Evolutionary conservation across 371 early-diverging fungal species (phyloP), one percentile per base, ranked within the genome.

Genomic region (Blastocladiella emersonii): DNA sequence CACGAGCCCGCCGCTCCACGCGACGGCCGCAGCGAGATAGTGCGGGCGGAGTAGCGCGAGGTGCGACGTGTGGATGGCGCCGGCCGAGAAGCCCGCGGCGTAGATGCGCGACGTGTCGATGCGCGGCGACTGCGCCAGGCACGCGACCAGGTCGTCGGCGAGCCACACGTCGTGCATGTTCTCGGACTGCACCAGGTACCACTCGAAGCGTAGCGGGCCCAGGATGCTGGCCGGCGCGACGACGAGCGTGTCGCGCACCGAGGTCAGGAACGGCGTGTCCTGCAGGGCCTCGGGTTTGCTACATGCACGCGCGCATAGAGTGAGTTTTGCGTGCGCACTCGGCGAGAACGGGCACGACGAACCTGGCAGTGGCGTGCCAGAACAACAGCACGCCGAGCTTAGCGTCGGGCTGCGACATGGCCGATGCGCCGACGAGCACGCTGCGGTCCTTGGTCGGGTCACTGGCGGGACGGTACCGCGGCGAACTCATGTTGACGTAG

Each of bases 51-150:
- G 37, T 13, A 59, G 37, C 32, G 59, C 34, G 5, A 41, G 32
- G 37, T 41, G 25, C 13, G 59, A n/a, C 15, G 44, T 15, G 44
- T 59, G 59, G 25, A 59, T n/a, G n/a, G 27, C 59, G 59, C 59
- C 59, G 12, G 59, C 59, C 17, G 59, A 59, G 30, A 59, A 34
- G 13, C 59, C 59, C n/a, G 35, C 13, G 17, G 59, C 32, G 25
- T 35, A 59, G 21, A 59, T 59, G 15, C 59, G 25, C 10, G n/a
- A 8, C 32, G 41, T 59, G 10, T 59, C 37, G 15, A 36, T 15
- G 36, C n/a, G 37, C 0, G 27, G 25, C 15, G 41, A 37, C 32
- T 36, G 59, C 1, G 37, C 35, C 1, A 59, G 44, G 44, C 59
- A 59, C 25, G 41, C 37, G 6, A 34, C 59, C 25, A 59, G 25